Base-by-base conservation (phyloP, 805 yeast species). In the Pichia membranifaciens region DNA sequence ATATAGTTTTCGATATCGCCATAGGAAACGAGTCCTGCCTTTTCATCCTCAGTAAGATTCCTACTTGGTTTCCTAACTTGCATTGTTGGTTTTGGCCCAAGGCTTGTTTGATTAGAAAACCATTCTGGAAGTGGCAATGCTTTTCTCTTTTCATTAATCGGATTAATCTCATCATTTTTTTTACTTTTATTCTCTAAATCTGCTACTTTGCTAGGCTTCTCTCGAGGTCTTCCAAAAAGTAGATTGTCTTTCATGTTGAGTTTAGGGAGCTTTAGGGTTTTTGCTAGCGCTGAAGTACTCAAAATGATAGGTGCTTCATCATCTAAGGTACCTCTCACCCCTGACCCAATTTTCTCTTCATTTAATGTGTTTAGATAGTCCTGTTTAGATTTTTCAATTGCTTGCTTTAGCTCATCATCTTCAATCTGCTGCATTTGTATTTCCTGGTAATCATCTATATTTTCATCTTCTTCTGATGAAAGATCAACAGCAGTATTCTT, bases 21-120 rank as follows among this genome's bases (percentile, higher is more conserved):
- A 75, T 78, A 78, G 0, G 81, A 65, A 4, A 78, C 67, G 42
- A 80, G 58, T 0, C 82, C 82, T 1, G 71, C 74, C 38, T 65
- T 64, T 48, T 74, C 78, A 41, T 72, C 74, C 25, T 67, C 72
- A 3, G 68, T 63, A 18, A 47, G 15, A 1, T 37, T 46, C 23
- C 21, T 25, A 20, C 20, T n/a, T 17, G 10, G 21, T 25, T 3
- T 13, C 2, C 2, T 10, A 13, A 21, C 9, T 15, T 21, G 18
- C 3, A 29, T 4, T n/a, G 4, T n/a, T 4, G 49, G 20, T 2
- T 38, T 41, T 20, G 13, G 5, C 12, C 43, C 44, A 31, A 45
- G 35, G 42, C 25, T 58, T 36, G 43, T 60, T 67, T 33, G 50
- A 13, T 15, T 33, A 4, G 44, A 12, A 47, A 69, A 69, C 73